Conservation (phyloP, 805 yeast genomes). For the Candida yuanshanica region DNA sequence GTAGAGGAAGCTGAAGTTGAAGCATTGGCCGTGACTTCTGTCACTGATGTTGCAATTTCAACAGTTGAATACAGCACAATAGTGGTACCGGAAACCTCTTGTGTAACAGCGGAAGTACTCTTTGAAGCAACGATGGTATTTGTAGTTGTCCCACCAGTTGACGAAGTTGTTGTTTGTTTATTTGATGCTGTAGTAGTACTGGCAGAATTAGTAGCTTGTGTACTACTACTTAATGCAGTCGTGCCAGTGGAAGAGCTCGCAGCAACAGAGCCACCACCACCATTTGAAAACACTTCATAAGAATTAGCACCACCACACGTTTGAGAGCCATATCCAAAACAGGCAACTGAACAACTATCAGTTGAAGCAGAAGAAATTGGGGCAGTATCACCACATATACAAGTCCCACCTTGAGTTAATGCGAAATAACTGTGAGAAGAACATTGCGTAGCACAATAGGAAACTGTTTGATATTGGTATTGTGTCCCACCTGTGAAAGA, state of each 20-base stretch:
- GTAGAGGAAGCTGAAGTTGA: constrained; percentile 23
- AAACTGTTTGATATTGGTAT: constrained; percentile 45
- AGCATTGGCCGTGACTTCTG: constrained; percentile 10
- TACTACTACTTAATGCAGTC: constrained; percentile 15
- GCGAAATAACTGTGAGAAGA: constrained; percentile 36
- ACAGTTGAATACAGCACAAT: constrained; percentile 19
- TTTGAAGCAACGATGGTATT: constrained; percentile 18
- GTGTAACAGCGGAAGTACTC: constrained; percentile 20
- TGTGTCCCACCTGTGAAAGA: constrained; percentile 28
- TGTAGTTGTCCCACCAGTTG: constrained; percentile 20
- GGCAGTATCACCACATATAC: constrained; percentile 52
- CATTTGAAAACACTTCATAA: constrained; percentile 40
- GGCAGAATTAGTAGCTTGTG: constrained; percentile 31
- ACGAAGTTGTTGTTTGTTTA: constrained; percentile 16
- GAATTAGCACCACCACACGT: constrained; percentile 57
- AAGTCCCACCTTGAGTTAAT: constrained; percentile 39
- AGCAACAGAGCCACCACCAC: constrained; percentile 8
- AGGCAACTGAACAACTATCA: constrained; percentile 34
- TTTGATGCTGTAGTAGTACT: constrained; percentile 4
- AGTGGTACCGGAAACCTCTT: constrained; percentile 14
- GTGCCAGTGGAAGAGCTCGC: constrained; percentile 2
- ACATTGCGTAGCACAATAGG: constrained; percentile 44
- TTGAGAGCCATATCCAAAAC: constrained; percentile 54
- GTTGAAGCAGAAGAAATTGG: constrained; percentile 31
- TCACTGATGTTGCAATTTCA: constrained; percentile 11